Conservation (phyloP, 352 stramenopile species). For the Globisporangium acanthophoron region DNA sequence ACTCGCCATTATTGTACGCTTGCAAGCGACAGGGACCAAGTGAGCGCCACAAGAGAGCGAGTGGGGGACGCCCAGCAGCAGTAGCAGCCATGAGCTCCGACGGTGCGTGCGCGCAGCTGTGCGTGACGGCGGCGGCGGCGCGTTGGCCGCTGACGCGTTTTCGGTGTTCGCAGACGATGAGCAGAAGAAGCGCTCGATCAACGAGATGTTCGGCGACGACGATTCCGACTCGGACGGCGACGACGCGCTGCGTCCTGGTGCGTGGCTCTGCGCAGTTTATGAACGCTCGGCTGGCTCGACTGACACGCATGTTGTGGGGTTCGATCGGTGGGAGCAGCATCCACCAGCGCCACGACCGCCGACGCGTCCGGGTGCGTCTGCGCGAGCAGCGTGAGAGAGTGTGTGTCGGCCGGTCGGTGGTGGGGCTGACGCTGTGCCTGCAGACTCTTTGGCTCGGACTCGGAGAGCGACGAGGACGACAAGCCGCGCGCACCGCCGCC, state of each 20-base stretch:
- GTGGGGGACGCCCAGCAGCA: conserved; percentile 1
- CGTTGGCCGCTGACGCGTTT: background rate
- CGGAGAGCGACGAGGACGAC: conserved; percentile 74
- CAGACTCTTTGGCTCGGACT: conserved; percentile 84
- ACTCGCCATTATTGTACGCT: background rate
- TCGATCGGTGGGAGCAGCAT: conserved; percentile 13
- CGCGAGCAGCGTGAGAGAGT: background rate
- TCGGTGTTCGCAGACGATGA: conserved; percentile 45
- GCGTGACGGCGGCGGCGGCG: background rate
- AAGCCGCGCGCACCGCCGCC: conserved; percentile 44
- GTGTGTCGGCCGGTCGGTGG: background rate
- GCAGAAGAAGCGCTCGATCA: conserved; percentile 82
- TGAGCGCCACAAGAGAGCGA: conserved; percentile 1
- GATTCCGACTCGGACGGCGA: conserved; percentile 68
- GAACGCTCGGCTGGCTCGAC: background rate
- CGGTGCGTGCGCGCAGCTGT: conserved; percentile 24
- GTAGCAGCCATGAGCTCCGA: conserved; percentile 46
- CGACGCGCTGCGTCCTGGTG: conserved; percentile 48
- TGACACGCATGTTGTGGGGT: background rate
- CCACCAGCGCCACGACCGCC: conserved; percentile 37
- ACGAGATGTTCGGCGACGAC: conserved; percentile 86
- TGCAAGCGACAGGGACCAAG: background rate
- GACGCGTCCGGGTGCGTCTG: conserved; percentile 59
- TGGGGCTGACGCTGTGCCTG: background rate
- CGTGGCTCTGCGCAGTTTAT: background rate